Evolutionary conservation across 2,329 filamentous ascomycete species (phyloP), one percentile per base, ranked within the genome.

Genomic region (Monosporascus sp.): DNA sequence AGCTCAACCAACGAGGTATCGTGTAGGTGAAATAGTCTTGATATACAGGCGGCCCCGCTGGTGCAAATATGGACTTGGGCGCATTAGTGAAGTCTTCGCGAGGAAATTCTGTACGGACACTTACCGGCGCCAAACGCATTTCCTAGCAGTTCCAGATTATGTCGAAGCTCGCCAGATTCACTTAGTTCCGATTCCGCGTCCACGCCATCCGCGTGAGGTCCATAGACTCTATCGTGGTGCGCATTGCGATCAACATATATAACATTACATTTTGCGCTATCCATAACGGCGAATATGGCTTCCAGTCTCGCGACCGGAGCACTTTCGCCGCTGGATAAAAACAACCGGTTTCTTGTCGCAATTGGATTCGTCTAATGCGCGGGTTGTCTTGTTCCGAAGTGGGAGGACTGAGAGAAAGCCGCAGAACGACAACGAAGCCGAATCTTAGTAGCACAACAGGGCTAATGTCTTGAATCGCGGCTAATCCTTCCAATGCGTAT

Each of bases 281-380:
- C 80, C 81, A 84, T 84, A 66, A 70, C 76, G 72, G 72, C 70
- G 72, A 73, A 70, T 66, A 69, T 72, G 75, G 77, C 78, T 78
- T 75, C 79, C 78, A 82, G 80, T 80, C 80, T 77, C 70, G 68
- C 74, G 79, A 82, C 79, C 74, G 79, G 77, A 78, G 74, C 78
- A 75, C 77, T 77, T 77, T 73, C 72, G 71, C 77, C 77, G 43
- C 25, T 24, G 43, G 25, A 43, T 22, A 72, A 54, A 54, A 47
- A 49, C 51, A 47, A 43, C 51, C 47, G 51, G 37, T 47, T 47
- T 48, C 59, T 59, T 55, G 55, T 58, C 61, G 57, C 64, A 63
- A 59, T 58, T 52, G 55, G 55, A 27, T 44, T 48, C 45, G 7
- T 39, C 43, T 27, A 46, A 31, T 37, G 24, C 9, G 22, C 5